These are phyloP conservation scores for Russula vinacea DNA, from an alignment of 768 basidiomycete species.

Conservation along the genomic window DNA sequence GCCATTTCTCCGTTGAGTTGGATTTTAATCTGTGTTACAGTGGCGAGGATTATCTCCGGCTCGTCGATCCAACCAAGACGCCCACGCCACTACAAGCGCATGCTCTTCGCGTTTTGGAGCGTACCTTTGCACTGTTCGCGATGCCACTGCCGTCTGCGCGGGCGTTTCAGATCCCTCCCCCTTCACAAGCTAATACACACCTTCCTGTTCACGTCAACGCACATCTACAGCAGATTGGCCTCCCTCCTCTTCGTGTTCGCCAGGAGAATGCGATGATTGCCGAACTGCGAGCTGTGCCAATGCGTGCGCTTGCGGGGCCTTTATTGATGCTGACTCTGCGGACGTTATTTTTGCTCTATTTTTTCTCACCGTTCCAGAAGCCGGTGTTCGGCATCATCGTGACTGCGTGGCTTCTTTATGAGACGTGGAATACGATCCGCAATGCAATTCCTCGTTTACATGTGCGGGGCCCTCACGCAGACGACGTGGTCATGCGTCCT, in stretches of 20 bases:
- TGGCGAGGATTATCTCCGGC: conserved; percentile 27
- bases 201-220: conserved; percentile 25
- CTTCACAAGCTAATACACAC: conserved; percentile 9
- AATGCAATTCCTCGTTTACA: conserved; percentile 23
- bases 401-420: conserved; percentile 27
- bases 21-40: conserved; percentile 14
- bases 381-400: conserved; percentile 28
- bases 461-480: conserved; percentile 14
- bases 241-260: conserved; percentile 24
- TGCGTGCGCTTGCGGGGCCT: conserved; percentile 29
- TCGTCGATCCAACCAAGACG: conserved; percentile 24
- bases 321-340: conserved; percentile 28
- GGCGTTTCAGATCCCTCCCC: conserved; percentile 4
- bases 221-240: conserved; percentile 28
- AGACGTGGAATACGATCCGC: conserved; percentile 31
- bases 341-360: conserved; percentile 29
- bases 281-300: conserved; percentile 28
- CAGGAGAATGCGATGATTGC: conserved; percentile 28
- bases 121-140: conserved; percentile 27
- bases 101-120: conserved; percentile 26
- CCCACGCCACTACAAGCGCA: conserved; percentile 28
- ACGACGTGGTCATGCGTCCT: conserved; percentile 9
- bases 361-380: conserved; percentile 30
- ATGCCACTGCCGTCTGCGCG: conserved; percentile 18
- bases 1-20: not conserved